A percentile compares a stretch with the other conserved stretches of the same genome.
Evolutionary conservation across 805 yeast species (phyloP).

Genomic region (Wickerhamomyces chaumierensis): DNA sequence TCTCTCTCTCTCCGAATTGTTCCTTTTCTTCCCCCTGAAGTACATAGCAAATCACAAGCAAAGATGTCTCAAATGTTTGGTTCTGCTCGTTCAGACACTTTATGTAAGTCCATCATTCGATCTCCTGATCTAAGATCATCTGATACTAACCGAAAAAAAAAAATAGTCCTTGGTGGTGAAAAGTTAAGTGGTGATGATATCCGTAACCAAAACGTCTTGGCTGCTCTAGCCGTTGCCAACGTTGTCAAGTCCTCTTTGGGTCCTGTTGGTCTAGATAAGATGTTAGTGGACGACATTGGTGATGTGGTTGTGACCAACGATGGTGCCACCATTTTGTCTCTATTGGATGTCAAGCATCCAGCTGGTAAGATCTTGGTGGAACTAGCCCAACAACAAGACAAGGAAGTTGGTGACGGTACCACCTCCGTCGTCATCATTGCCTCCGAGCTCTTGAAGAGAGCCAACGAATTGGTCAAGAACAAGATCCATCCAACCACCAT

Average conservation of each 20-base stretch:
- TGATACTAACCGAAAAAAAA: conserved; percentile 5
- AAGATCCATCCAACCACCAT: conserved; percentile 97
- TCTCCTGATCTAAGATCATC: too few species aligned
- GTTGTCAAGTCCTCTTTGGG: conserved; percentile 93
- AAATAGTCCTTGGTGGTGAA: conserved; percentile 78
- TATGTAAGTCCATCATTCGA: too few species aligned
- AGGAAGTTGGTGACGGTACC: conserved; percentile 98
- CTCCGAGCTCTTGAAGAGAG: conserved; percentile 81
- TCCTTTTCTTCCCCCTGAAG: too few species aligned
- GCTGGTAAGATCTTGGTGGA: conserved; percentile 97
- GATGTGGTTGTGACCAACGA: conserved; percentile 98
- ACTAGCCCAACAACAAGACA: conserved; percentile 96
- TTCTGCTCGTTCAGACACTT: conserved; percentile 80
- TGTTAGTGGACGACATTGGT: conserved; percentile 98
- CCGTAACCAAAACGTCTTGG: conserved; percentile 90
- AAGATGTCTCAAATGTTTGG: conserved; percentile 55
- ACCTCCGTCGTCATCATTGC: conserved; percentile 96
- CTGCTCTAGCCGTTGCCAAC: conserved; percentile 98
- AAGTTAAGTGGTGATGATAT: conserved; percentile 93
- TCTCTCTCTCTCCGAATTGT: too few species aligned
- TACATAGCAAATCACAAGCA: neutral
- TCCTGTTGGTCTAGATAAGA: conserved; percentile 96
- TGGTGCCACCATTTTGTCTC: conserved; percentile 89
- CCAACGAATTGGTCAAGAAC: conserved; percentile 86
- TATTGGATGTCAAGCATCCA: conserved; percentile 96